Percentiles rank a stretch among this genome's conserved stretches.
phyloP scores from a whole-genome alignment of 208 protist species.

The Leishmania tarentolae region DNA sequence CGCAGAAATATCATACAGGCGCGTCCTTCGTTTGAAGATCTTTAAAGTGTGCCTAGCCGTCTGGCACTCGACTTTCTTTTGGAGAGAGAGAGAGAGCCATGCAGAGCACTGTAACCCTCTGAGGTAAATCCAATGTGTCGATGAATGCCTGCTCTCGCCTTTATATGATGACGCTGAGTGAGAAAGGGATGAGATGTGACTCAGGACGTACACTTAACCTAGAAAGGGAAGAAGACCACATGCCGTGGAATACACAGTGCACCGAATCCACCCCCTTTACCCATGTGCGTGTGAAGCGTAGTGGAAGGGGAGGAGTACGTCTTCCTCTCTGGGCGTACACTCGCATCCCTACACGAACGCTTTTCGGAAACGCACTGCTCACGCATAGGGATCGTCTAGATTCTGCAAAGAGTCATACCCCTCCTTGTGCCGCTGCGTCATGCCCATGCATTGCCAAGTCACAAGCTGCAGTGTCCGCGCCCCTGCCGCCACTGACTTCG shows the following conservation, averaged over 20 bases:
- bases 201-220: not conserved
- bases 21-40: not conserved
- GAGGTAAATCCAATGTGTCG: not conserved
- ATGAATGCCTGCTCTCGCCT: not conserved
- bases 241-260: not conserved
- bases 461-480: conserved; percentile 21
- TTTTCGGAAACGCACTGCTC: not conserved
- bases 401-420: conserved; percentile 29
- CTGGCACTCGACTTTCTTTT: not conserved
- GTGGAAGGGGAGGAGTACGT: not conserved
- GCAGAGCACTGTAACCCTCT: not conserved
- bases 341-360: not conserved
- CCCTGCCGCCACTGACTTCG: conserved; percentile 39
- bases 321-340: not conserved
- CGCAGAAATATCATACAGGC: not conserved
- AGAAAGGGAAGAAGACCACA: not conserved
- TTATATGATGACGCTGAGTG: not conserved
- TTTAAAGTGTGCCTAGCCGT: not conserved
- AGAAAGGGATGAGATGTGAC: not conserved
- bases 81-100: conserved; percentile 12
- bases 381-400: conserved; percentile 31
- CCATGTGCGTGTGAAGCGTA: not conserved
- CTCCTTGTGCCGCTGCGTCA: conserved; percentile 4
- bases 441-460: conserved; percentile 13
- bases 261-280: not conserved